Evolutionary conservation across 805 yeast species (phyloP), one percentile per base, ranked within the genome.

Genomic region (Lachancea cidri): DNA sequence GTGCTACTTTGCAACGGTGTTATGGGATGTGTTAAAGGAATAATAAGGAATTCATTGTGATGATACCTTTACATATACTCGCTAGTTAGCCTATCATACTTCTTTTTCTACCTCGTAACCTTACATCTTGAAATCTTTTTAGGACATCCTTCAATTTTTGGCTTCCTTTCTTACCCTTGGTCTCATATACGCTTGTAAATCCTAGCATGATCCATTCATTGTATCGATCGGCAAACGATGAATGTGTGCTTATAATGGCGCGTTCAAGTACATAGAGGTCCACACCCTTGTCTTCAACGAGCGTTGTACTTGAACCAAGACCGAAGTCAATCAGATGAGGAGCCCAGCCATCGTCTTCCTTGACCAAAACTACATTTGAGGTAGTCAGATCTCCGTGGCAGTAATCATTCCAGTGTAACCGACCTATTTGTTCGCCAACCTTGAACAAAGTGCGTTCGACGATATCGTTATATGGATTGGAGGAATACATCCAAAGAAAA

Each of bases 271-370:
- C 98, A 54, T 93, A 93, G 44, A 93, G 62, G 61, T 93, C 98
- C n/a, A 93, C 98, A 3, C 98, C 98, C 62, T 86, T 88, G 55
- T 91, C 98, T 54, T 93, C 98, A 0, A 84, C 74, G 46, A 87
- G 59, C 1, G 73, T 72, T 0, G 95, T 79, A 43, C 79, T 79
- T 9, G 88, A 78, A 2, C 95, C 84, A 15, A 93, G 70, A 0
- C 98, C 98, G 65, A 93, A 93, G 58, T 93, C 98, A 41, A 93
- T 93, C 49, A 93, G 62, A 25, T 69, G 75, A 0, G 94, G 87
- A 19, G 46, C 55, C 62, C 64, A 64, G 3, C 39, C 38, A 9
- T 44, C 34, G 20, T 41, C 34, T 20, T 36, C 45, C 36, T 62
- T 58, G 15, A 65, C 66, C 13, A 89, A 55, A 34, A 93, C 73